Conservation (phyloP, 352 stramenopile species). For the Globisporangium nodosum region DNA sequence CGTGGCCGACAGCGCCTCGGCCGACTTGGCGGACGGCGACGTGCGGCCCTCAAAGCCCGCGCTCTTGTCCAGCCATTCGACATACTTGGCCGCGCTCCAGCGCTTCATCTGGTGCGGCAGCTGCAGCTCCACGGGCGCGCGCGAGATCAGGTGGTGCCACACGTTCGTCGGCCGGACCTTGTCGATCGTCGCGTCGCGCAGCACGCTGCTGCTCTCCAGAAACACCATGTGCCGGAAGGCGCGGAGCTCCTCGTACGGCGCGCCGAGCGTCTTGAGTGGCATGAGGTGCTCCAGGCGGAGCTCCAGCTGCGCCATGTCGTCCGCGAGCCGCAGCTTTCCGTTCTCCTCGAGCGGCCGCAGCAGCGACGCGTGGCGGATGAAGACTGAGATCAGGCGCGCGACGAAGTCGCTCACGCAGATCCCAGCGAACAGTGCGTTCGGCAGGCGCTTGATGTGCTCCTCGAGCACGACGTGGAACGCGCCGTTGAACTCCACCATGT, state of each 20-base stretch:
- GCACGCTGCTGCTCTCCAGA: conserved; percentile 50
- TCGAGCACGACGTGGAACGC: conserved; percentile 63
- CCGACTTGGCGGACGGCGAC: conserved; percentile 21
- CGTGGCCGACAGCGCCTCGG: conserved; percentile 20
- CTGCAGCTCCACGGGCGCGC: conserved; percentile 62
- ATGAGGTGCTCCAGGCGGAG: conserved; percentile 56
- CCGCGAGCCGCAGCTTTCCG: conserved; percentile 72
- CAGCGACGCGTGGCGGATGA: conserved; percentile 68
- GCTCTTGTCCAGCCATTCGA: conserved; percentile 70
- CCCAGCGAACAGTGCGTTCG: conserved; percentile 39
- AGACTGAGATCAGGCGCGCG: conserved; percentile 66
- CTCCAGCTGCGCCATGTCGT: conserved; percentile 84
- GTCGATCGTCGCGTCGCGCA: conserved; percentile 69
- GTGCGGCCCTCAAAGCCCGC: conserved; percentile 19
- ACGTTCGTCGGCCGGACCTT: conserved; percentile 83
- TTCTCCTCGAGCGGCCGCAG: conserved; percentile 67
- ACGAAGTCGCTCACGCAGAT: conserved; percentile 64
- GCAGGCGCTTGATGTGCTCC: conserved; percentile 68
- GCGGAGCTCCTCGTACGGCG: conserved; percentile 66
- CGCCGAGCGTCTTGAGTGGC: conserved; percentile 49
- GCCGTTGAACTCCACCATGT: conserved; percentile 72
- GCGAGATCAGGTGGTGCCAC: conserved; percentile 79
- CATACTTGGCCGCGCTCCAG: conserved; percentile 68
- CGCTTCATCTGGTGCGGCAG: conserved; percentile 72
- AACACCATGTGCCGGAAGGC: conserved; percentile 85